phyloP scores from a whole-genome alignment of 208 protist genomes.

The Acanthamoeba healyi region DNA sequence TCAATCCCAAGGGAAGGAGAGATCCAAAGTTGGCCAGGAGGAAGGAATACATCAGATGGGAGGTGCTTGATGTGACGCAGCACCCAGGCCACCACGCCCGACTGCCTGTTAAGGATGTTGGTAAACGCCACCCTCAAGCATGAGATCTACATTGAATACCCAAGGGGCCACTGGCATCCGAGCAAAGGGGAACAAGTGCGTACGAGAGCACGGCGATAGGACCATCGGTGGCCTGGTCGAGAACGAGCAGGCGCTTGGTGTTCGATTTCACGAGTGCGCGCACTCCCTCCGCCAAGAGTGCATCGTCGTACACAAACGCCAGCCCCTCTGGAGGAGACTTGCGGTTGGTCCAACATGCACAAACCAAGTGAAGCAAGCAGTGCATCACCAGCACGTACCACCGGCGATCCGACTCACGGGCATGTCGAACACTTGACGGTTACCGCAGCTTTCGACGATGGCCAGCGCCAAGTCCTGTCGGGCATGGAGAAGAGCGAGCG shows the following conservation, averaged over 20 bases:
- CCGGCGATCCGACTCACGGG: neutral
- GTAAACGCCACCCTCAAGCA: no score
- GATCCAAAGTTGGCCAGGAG: no score
- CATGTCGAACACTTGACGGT: neutral
- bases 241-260: neutral
- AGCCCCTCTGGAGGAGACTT: neutral
- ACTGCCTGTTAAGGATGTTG: neutral
- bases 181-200: neutral
- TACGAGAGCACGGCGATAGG: neutral
- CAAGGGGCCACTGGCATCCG: neutral
- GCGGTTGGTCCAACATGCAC: neutral
- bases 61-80: neutral
- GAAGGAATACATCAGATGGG: neutral
- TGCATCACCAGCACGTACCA: neutral
- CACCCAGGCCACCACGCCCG: neutral
- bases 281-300: neutral
- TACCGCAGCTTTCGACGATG: neutral
- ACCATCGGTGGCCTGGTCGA: conserved; percentile 12
- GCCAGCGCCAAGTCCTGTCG: neutral
- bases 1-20: neutral
- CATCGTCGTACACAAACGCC: neutral
- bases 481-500: neutral
- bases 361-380: neutral
- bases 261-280: neutral
- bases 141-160: neutral